phyloP scores from a whole-genome alignment of 202 grass and related monocot species.

The Brachypodium distachyon region DNA sequence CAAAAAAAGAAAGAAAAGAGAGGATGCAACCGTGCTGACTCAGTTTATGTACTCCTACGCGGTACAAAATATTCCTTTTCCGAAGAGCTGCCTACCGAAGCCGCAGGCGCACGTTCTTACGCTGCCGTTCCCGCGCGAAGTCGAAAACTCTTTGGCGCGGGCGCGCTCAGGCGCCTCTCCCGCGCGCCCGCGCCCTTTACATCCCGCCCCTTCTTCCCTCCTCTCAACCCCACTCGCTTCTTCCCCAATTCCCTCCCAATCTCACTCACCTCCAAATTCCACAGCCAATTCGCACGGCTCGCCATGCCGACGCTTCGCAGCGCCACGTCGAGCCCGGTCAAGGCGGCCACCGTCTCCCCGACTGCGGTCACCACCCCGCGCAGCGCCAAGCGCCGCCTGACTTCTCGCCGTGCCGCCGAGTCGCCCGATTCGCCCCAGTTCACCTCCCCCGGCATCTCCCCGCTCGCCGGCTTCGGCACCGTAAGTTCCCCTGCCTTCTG shows the following conservation, averaged over 20 bases:
- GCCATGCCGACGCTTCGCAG: constrained; percentile 43
- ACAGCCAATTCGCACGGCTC: background rate
- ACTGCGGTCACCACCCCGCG: constrained; percentile 20
- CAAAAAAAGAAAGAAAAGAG: too few species aligned
- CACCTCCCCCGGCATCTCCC: constrained; percentile 29
- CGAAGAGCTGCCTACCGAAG: background rate
- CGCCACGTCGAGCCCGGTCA: constrained; percentile 14
- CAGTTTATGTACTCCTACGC: background rate
- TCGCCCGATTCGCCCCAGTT: constrained; percentile 2
- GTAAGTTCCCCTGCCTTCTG: constrained; percentile 11
- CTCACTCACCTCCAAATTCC: background rate
- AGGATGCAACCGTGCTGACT: background rate
- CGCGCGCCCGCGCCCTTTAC: constrained; percentile 23
- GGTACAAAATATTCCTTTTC: background rate
- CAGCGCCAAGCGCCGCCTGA: constrained; percentile 35
- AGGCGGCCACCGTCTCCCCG: background rate
- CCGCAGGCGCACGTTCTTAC: background rate
- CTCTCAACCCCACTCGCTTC: background rate
- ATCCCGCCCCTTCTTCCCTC: background rate
- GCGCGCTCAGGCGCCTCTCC: constrained; percentile 28
- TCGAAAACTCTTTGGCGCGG: constrained; percentile 35
- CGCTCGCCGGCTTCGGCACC: constrained; percentile 3
- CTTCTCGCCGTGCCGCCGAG: background rate
- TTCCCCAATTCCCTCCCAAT: background rate
- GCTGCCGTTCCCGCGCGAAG: constrained; percentile 40